Percentiles rank a stretch among this genome's conserved stretches.
phyloP scores from a whole-genome alignment of 2,329 filamentous ascomycete genomes.

The Trematosphaeria pertusa region DNA sequence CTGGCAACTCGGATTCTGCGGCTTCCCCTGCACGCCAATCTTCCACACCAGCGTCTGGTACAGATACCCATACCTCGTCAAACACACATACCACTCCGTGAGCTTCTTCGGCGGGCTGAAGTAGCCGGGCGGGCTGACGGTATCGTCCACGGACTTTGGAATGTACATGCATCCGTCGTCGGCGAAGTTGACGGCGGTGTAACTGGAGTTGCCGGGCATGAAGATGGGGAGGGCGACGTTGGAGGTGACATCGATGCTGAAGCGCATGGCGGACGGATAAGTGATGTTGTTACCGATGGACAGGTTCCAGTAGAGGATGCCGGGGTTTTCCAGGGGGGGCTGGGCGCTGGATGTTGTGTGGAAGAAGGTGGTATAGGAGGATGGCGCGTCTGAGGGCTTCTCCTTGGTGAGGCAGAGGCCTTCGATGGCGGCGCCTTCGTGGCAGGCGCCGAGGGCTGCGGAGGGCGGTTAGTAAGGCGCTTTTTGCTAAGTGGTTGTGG shows the following conservation, averaged over 20 bases:
- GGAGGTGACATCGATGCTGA: constrained; percentile 35
- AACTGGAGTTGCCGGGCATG: constrained; percentile 24
- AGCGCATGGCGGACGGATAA: constrained; percentile 36
- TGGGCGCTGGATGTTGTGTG: constrained; percentile 30
- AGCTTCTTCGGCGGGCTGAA: constrained; percentile 20
- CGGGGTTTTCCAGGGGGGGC: constrained; percentile 15
- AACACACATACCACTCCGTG: constrained; percentile 54
- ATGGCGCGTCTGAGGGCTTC: constrained; percentile 11
- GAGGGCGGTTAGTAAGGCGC: constrained; percentile 6
- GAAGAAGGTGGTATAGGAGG: constrained; percentile 32
- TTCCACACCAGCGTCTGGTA: constrained; percentile 53
- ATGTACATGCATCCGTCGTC: constrained; percentile 46
- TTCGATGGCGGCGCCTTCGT: constrained; percentile 56
- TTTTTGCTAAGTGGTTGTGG: neutral
- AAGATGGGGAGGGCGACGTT: constrained; percentile 53
- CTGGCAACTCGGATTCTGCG: constrained; percentile 54
- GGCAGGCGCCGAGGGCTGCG: constrained; percentile 40
- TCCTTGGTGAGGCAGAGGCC: constrained; percentile 37
- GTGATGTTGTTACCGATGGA: constrained; percentile 5
- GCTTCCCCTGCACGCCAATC: constrained; percentile 38
- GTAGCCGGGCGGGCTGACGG: constrained; percentile 33
- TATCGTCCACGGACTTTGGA: constrained; percentile 45
- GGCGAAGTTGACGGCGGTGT: constrained; percentile 47
- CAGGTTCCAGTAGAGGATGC: constrained; percentile 24
- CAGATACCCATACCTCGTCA: constrained; percentile 44